Conservation (phyloP, 108 stramenopile genomes). For the Mayamaea pseudoterrestris region DNA sequence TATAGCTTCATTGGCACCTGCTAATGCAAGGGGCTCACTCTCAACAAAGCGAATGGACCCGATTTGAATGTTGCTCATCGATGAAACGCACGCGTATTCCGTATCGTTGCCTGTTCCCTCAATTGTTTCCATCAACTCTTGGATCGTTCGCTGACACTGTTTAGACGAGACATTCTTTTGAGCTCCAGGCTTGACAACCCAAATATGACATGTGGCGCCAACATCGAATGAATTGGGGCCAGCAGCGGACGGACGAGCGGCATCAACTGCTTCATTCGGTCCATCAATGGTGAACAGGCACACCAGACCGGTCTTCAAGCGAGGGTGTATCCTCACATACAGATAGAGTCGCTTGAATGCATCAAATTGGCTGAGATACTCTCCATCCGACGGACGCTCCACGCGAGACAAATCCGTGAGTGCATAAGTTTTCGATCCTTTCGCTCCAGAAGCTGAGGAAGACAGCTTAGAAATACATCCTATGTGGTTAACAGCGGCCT, state of each 20-base stretch:
- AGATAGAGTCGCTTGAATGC: conserved; percentile 71
- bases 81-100: conserved; percentile 55
- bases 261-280: conserved; percentile 35
- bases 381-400: conserved; percentile 37
- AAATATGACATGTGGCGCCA: conserved; percentile 45
- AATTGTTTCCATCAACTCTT: conserved; percentile 50
- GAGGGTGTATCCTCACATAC: conserved; percentile 55
- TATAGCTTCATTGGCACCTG: conserved; percentile 62
- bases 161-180: conserved; percentile 46
- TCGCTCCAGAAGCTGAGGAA: conserved; percentile 8
- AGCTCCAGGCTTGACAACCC: conserved; percentile 73
- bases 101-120: conserved; percentile 34
- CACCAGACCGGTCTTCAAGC: conserved; percentile 59
- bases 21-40: conserved; percentile 45
- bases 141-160: conserved; percentile 59
- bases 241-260: conserved; percentile 30
- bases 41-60: conserved; percentile 42
- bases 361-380: conserved; percentile 46
- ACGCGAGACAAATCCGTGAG: conserved; percentile 50
- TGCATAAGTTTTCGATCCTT: conserved; percentile 33
- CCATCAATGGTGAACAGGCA: conserved; percentile 50
- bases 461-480: conserved; percentile 64
- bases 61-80: conserved; percentile 30
- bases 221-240: conserved; percentile 27
- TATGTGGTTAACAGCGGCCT: conserved; percentile 62